Conservation (phyloP, 2,329 filamentous ascomycete species). For the Fonsecaea pedrosoi region DNA sequence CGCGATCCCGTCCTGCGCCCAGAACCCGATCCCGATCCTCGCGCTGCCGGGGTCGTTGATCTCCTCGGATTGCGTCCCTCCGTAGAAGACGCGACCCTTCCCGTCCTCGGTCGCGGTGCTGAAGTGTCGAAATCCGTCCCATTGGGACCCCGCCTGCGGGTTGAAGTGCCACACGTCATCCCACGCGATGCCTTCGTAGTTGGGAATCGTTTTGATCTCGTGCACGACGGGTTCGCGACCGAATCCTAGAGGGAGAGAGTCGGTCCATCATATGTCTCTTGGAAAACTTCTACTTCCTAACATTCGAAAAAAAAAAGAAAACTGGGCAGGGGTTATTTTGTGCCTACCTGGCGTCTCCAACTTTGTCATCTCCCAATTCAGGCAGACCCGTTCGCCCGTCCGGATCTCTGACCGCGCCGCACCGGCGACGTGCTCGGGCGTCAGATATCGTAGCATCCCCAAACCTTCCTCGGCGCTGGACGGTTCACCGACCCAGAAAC, state of each 20-base stretch:
- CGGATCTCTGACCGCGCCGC: conserved; percentile 13
- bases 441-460: conserved; percentile 4
- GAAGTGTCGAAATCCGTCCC: conserved; percentile 26
- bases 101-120: conserved; percentile 41
- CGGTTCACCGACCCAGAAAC: conserved; percentile 12
- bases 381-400: neutral
- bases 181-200: conserved; percentile 13
- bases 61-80: conserved; percentile 45
- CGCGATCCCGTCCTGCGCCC: conserved; percentile 50
- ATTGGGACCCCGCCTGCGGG: conserved; percentile 19
- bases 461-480: conserved; percentile 15
- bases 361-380: conserved; percentile 11
- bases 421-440: neutral
- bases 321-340: too few relatives aligned
- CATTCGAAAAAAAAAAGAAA: too few relatives aligned
- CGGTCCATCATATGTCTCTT: too few relatives aligned
- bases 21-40: conserved; percentile 51
- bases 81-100: conserved; percentile 47
- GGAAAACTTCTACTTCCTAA: too few relatives aligned
- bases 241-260: too few relatives aligned
- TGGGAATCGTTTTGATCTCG: neutral
- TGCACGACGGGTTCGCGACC: too few relatives aligned
- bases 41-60: conserved; percentile 44
- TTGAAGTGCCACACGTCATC: conserved; percentile 50
- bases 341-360: neutral